phyloP scores from a whole-genome alignment of 1,284 basidiomycete species.

The Pascua sp. region DNA sequence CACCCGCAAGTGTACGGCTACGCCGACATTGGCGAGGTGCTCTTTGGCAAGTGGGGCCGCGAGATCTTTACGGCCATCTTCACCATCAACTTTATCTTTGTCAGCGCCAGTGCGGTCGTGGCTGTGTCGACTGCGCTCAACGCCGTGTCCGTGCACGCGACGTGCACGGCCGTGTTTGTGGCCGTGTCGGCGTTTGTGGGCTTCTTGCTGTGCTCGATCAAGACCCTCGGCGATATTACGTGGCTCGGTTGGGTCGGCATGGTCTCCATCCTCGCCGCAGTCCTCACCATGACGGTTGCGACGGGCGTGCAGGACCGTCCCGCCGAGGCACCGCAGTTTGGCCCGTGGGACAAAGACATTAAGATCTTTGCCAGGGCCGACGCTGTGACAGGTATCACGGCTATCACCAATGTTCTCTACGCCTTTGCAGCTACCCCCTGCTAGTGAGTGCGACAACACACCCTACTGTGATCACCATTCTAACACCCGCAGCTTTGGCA shows the following conservation, averaged over 20 bases:
- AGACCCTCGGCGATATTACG: slow-evolving; percentile 43
- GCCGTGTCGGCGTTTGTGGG: slow-evolving; percentile 33
- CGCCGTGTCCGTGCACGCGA: slow-evolving; percentile 41
- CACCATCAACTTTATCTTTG: slow-evolving; percentile 15
- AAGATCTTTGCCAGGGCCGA: slow-evolving; percentile 17
- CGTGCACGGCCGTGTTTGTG: slow-evolving; percentile 45
- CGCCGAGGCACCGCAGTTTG: slow-evolving; percentile 27
- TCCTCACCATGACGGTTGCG: slow-evolving; percentile 46
- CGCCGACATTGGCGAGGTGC: slow-evolving; percentile 26
- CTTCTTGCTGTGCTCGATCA: slow-evolving; percentile 35
- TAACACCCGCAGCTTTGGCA: slow-evolving; percentile 8
- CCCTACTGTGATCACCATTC: not conserved
- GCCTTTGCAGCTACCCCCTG: slow-evolving; percentile 33
- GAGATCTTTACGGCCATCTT: slow-evolving; percentile 9
- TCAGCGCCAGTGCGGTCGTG: slow-evolving; percentile 28
- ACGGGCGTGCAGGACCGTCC: slow-evolving; percentile 46
- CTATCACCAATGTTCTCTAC: slow-evolving; percentile 41
- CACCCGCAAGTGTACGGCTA: slow-evolving; percentile 28
- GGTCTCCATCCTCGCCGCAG: slow-evolving; percentile 34
- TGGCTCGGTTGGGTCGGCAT: slow-evolving; percentile 46
- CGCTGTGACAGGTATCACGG: slow-evolving; percentile 41
- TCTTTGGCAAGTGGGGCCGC: slow-evolving; percentile 20
- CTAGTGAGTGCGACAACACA: slow-evolving; percentile 19
- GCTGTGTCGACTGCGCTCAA: slow-evolving; percentile 48
- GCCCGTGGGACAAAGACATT: slow-evolving; percentile 31